Percentiles rank a stretch among this genome's conserved stretches.
phyloP scores from a whole-genome alignment of 1,284 basidiomycete genomes.

The Limonomyces culmigenus region DNA sequence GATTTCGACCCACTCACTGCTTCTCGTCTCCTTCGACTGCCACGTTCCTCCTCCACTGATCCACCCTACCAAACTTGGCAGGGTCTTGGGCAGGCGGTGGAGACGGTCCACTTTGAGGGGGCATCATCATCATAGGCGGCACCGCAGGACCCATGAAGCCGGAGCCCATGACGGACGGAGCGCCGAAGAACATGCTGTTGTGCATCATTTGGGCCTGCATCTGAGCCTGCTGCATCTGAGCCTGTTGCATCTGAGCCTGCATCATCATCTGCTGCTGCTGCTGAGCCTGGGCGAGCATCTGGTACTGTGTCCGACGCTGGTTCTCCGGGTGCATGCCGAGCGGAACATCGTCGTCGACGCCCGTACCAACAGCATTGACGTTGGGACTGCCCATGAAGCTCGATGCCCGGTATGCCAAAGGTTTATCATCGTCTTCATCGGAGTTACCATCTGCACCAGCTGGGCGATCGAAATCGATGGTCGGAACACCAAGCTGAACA shows the following conservation, averaged over 20 bases:
- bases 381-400: conserved; percentile 14
- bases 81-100: conserved; percentile 47
- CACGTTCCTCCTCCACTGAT: conserved; percentile 64
- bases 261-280: conserved; percentile 14
- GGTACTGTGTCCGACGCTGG: conserved; percentile 55
- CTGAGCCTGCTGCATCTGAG: conserved; percentile 62
- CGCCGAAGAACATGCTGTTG: conserved; percentile 13
- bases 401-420: conserved; percentile 49
- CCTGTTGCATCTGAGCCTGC: conserved; percentile 33
- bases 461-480: conserved; percentile 21
- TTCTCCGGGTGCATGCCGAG: conserved; percentile 65
- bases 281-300: conserved; percentile 40
- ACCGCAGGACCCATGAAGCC: conserved; percentile 41
- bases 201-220: conserved; percentile 62
- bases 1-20: too few relatives aligned
- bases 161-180: conserved; percentile 44
- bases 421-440: conserved; percentile 58
- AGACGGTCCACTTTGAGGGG: conserved; percentile 24
- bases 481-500: conserved; percentile 27
- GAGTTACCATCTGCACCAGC: conserved; percentile 20
- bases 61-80: conserved; percentile 50
- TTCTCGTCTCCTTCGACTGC: conserved; percentile 41
- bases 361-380: conserved; percentile 5
- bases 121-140: conserved; percentile 35
- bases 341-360: conserved; percentile 27